Percentiles rank a stretch among this genome's conserved stretches.
These are phyloP conservation scores for Warburgia ugandensis DNA, from an alignment of 164 flowering plant species.

Conservation along the genomic window DNA sequence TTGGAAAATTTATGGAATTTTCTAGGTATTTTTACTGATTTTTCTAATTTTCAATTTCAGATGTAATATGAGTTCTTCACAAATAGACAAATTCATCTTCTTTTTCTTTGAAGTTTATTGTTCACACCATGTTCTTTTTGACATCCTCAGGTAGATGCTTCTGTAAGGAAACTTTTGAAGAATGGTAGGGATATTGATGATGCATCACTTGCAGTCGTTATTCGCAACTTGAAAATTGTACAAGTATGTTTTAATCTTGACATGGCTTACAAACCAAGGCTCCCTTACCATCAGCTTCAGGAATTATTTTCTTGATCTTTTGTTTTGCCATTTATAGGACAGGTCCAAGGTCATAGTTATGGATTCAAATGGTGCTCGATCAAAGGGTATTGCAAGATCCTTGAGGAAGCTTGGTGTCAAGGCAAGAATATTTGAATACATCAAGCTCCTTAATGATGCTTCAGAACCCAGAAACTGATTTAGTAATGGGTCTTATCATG, in stretches of 20 bases:
- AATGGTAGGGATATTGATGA: slow-evolving; percentile 66
- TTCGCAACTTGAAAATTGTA: slow-evolving; percentile 72
- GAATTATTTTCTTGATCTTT: slow-evolving; percentile 16
- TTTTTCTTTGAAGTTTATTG: no score
- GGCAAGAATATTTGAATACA: no score
- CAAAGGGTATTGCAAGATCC: slow-evolving; percentile 88
- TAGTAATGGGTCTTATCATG: no score
- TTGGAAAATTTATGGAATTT: no score
- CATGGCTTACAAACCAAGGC: neutral
- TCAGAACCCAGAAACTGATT: no score
- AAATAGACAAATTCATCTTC: no score
- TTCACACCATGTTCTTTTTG: neutral
- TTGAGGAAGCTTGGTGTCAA: slow-evolving; percentile 76
- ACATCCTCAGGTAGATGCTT: slow-evolving; percentile 48
- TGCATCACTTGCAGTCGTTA: slow-evolving; percentile 54
- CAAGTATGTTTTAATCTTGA: slow-evolving; percentile 36
- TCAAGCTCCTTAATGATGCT: no score
- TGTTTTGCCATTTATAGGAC: slow-evolving; percentile 53
- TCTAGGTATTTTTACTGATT: no score
- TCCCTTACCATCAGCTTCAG: no score
- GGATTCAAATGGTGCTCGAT: slow-evolving; percentile 86
- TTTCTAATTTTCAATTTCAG: no score
- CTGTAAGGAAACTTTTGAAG: slow-evolving; percentile 51
- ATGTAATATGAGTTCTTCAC: no score
- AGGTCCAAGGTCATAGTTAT: slow-evolving; percentile 78